These are phyloP conservation scores for Cronartium ribicola DNA, from an alignment of 1,284 basidiomycete species.

Conservation along the genomic window DNA sequence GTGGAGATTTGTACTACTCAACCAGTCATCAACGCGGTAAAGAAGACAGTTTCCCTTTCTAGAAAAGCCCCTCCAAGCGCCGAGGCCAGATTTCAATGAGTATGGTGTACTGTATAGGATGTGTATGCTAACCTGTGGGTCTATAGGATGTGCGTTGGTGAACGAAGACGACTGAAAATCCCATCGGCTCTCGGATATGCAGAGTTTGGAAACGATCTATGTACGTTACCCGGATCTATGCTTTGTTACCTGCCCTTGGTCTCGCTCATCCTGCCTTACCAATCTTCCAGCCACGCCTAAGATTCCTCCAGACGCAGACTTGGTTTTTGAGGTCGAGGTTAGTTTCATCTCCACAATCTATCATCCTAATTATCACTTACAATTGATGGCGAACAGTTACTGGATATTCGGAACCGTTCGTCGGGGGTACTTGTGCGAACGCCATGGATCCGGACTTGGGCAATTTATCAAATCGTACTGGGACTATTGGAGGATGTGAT, in stretches of 20 bases:
- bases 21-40: no score
- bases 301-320: slow-evolving; percentile 32
- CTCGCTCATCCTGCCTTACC: neutral
- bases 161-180: slow-evolving; percentile 17
- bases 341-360: neutral
- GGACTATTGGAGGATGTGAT: neutral
- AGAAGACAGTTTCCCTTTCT: no score
- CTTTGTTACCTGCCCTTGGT: neutral
- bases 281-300: slow-evolving; percentile 12
- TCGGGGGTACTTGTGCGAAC: neutral
- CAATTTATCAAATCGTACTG: neutral
- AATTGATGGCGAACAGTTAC: neutral
- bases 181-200: slow-evolving; percentile 28
- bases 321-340: slow-evolving; percentile 30
- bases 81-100: no score
- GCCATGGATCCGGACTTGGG: neutral
- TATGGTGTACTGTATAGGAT: no score
- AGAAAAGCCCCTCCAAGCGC: no score
- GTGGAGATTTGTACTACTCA: neutral
- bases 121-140: neutral
- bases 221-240: neutral
- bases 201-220: neutral
- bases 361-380: neutral
- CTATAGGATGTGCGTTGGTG: slow-evolving; percentile 36
- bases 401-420: neutral